Base-by-base conservation (phyloP, 805 yeast species). In the Candida dendrica region DNA sequence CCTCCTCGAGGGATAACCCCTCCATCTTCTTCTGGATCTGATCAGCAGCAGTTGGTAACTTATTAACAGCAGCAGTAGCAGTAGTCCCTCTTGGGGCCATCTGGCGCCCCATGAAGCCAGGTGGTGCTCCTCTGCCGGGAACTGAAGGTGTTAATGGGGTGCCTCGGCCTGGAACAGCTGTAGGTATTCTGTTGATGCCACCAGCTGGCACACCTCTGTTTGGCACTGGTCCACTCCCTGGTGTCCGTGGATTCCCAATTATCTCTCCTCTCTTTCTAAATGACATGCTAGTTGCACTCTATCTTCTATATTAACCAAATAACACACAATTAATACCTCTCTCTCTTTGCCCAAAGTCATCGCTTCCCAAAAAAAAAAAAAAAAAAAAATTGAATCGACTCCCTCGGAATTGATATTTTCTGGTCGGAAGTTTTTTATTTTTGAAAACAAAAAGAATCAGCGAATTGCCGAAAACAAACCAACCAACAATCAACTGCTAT, bases 221-320 rank as follows among this genome's bases (percentile, higher is more conserved):
- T 4, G 10, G 30, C 24, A 36, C 46, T 8, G 50, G 47, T 15
- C 52, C 52, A 30, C 55, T n/a, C n/a, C n/a, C 52, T 20, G 53
- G 26, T 29, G n/a, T 13, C n/a, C 40, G 6, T 26, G 42, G 38
- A 22, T 44, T 38, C 10, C 53, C 53, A 16, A 72, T 60, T 5
- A 73, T 69, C 34, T 78, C 83, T 20, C 78, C 72, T 61, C 83
- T 66, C 49, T 69, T 76, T 51, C 81, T 70, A 49, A 78, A 78
- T 1, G 84, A 77, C 84, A 78, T 77, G 5, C 17, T 27, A 27
- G 5, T 13, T n/a, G n/a, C n/a, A n/a, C n/a, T n/a, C n/a, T n/a
- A n/a, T n/a, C n/a, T n/a, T n/a, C n/a, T n/a, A n/a, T n/a, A n/a
- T n/a, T n/a, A n/a, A n/a, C n/a, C n/a, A n/a, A n/a, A n/a, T n/a